Percentiles rank a stretch among this genome's conserved stretches.
These are phyloP conservation scores for Ophiostoma fasciatum DNA, from an alignment of 2,329 filamentous ascomycete genomes.

Conservation along the genomic window DNA sequence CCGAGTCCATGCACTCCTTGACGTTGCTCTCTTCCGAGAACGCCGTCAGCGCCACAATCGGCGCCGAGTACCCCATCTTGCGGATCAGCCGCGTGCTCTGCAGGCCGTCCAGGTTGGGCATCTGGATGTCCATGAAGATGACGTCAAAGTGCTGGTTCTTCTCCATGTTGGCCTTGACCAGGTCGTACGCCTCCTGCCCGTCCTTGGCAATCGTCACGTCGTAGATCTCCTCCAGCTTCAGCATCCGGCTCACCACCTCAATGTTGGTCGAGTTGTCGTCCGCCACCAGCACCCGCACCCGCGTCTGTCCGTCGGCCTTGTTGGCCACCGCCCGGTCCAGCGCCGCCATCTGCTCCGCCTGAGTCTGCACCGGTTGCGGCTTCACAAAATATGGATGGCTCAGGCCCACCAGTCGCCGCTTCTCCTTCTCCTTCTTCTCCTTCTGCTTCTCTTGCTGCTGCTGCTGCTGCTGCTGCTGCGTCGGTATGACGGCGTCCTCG, in stretches of 20 bases:
- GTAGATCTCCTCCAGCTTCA: slow-evolving; percentile 65
- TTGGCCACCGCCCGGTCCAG: slow-evolving; percentile 50
- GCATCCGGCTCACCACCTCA: slow-evolving; percentile 44
- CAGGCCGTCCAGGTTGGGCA: slow-evolving; percentile 84
- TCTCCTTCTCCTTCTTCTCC: no score
- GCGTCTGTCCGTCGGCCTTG: slow-evolving; percentile 39
- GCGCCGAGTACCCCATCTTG: slow-evolving; percentile 70
- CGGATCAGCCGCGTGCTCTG: slow-evolving; percentile 77
- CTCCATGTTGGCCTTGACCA: slow-evolving; percentile 71
- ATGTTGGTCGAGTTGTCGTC: slow-evolving; percentile 51
- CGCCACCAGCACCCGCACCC: slow-evolving; percentile 70
- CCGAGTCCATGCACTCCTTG: slow-evolving; percentile 71
- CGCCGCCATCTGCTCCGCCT: slow-evolving; percentile 42
- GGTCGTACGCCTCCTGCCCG: slow-evolving; percentile 74
- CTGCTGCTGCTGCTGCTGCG: slow-evolving; percentile 20
- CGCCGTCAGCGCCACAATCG: slow-evolving; percentile 81
- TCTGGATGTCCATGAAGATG: slow-evolving; percentile 93
- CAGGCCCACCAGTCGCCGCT: no score
- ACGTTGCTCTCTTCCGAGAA: slow-evolving; percentile 85
- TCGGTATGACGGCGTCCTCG: slow-evolving; percentile 12
- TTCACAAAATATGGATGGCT: no score
- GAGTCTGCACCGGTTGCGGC: not conserved
- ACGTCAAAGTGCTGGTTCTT: slow-evolving; percentile 61
- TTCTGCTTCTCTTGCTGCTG: no score
- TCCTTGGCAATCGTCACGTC: slow-evolving; percentile 81